Percentiles rank a stretch among this genome's conserved stretches.
These are phyloP conservation scores for Cryptococcus sp. DNA, from an alignment of 1,284 basidiomycete genomes.

Conservation along the genomic window DNA sequence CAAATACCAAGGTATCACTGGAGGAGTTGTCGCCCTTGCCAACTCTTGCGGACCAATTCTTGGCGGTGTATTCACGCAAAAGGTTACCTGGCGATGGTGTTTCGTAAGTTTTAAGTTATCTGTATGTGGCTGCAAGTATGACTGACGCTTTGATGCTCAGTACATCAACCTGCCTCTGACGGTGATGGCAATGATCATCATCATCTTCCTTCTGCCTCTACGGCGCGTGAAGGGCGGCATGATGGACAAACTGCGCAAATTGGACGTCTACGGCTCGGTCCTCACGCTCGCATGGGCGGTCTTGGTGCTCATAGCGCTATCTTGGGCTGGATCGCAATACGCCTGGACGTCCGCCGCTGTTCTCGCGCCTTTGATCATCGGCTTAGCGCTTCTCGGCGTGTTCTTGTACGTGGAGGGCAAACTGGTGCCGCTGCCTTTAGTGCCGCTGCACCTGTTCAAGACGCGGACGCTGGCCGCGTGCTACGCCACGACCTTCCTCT, in stretches of 20 bases:
- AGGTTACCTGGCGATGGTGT: constrained; percentile 59
- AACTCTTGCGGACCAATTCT: constrained; percentile 52
- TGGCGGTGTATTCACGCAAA: constrained; percentile 51
- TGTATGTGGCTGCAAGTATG: constrained; percentile 16
- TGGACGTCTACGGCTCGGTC: constrained; percentile 67
- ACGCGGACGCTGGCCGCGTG: constrained; percentile 68
- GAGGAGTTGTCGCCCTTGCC: constrained; percentile 44
- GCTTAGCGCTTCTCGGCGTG: constrained; percentile 59
- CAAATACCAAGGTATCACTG: constrained; percentile 54
- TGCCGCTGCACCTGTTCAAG: constrained; percentile 73
- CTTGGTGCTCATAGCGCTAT: constrained; percentile 67
- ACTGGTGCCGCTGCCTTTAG: constrained; percentile 66
- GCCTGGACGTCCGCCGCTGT: constrained; percentile 68
- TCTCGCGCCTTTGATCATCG: constrained; percentile 64
- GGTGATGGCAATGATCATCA: constrained; percentile 59
- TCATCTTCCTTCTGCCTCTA: constrained; percentile 66
- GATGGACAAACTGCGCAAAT: constrained; percentile 63
- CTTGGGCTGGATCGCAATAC: constrained; percentile 73
- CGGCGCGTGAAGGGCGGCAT: constrained; percentile 65
- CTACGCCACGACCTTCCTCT: constrained; percentile 66
- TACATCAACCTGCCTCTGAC: constrained; percentile 69
- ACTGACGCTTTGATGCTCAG: constrained; percentile 30
- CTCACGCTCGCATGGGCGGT: constrained; percentile 66
- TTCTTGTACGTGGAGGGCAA: constrained; percentile 76
- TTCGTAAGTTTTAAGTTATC: constrained; percentile 20